phyloP scores from a whole-genome alignment of 2,329 filamentous ascomycete species.

The Colletotrichum tropicicola region DNA sequence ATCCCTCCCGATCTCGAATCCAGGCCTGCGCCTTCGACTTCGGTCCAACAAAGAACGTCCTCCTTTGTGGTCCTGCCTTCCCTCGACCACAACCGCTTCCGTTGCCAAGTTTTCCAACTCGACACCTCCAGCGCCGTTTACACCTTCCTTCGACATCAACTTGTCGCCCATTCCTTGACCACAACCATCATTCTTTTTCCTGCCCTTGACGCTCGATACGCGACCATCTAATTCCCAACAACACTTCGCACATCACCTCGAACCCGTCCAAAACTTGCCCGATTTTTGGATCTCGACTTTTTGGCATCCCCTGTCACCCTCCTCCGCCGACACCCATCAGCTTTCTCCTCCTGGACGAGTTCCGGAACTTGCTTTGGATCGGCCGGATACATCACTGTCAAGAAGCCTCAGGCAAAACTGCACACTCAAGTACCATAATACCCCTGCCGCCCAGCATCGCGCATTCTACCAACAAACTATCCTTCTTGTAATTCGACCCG shows the following conservation, averaged over 20 bases:
- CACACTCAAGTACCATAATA: constrained; percentile 33
- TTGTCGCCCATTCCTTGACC: constrained; percentile 24
- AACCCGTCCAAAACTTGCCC: constrained; percentile 32
- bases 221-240: constrained; percentile 21
- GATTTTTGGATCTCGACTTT: constrained; percentile 37
- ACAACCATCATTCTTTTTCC: constrained; percentile 27
- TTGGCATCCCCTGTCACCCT: constrained; percentile 44
- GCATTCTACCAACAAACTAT: constrained; percentile 17
- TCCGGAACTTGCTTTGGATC: constrained; percentile 17
- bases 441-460: constrained; percentile 15
- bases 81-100: constrained; percentile 14
- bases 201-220: constrained; percentile 27
- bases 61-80: constrained; percentile 16
- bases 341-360: constrained; percentile 8
- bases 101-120: neutral
- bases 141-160: constrained; percentile 11
- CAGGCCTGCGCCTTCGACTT: constrained; percentile 7
- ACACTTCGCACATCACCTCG: constrained; percentile 10
- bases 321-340: constrained; percentile 1
- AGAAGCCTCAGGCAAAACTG: neutral
- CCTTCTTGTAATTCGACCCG: constrained; percentile 33
- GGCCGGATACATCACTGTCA: constrained; percentile 12
- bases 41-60: constrained; percentile 9
- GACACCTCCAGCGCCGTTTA: constrained; percentile 9
- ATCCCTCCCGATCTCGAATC: neutral